Base-by-base conservation (phyloP, 208 protist species). In the Trypanosoma melophagium region DNA sequence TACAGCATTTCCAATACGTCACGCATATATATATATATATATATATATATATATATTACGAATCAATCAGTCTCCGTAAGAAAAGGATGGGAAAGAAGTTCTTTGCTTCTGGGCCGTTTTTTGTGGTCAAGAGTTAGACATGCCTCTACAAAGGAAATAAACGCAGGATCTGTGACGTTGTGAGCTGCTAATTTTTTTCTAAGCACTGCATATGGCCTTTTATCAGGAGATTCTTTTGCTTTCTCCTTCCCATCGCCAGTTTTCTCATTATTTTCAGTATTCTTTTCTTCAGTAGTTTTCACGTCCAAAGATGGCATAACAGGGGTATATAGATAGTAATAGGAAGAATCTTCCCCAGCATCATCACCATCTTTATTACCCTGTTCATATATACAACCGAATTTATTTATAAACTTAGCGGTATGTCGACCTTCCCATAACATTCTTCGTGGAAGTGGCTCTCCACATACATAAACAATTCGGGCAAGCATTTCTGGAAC, bases 401-500 rank as follows among this genome's bases (percentile, higher is more conserved):
- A 93, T 70, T 92, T 91, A 67, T 87, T 97, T 62, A 97, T 89
- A 80, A 92, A 97, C 70, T 87, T 86, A 60, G 83, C 69, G 25
- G 87, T 94, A 79, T 96, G 87, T 45, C 88, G 74, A 12, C 90
- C 96, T 49, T 95, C 81, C 90, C 83, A 89, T 19, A 98, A 76
- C 81, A 97, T 86, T 21, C 77, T 61, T n/a, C 83, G 66, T 2
- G 92, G 89, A 60, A 97, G 86, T 12, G 93, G 90, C 17, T 69
- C 66, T 17, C 96, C 96, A 67, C 93, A 93, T 22, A 97, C 89
- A 60, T 82, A 86, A 25, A 93, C 81, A 54, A 98, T 97, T 24
- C 93, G 81, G 3, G 90, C 92, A 60, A 98, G 86, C 92, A 98
- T 97, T 70, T 97, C 93, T 44, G 89, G 86, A 31, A 98, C 88